Evolutionary conservation across 768 basidiomycete genomes (phyloP), one percentile per base, ranked within the genome.

Genomic region (Pholiota conissans): DNA sequence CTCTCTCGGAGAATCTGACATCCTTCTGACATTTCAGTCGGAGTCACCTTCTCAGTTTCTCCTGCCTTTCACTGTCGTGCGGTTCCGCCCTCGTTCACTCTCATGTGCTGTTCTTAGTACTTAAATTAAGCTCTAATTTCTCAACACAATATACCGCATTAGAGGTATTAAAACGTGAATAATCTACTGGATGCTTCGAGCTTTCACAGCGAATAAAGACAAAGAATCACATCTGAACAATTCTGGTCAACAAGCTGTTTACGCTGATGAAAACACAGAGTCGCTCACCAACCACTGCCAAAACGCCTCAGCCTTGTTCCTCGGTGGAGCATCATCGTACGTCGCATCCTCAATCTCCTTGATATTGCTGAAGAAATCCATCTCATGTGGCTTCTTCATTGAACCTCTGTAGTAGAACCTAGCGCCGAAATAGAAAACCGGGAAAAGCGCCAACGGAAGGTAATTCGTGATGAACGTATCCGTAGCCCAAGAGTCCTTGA

Each of bases 381-480:
- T 95, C 35, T 95, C 85, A n/a, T 78, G 66, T 0, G 85, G 62
- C 30, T 72, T 67, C 45, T 86, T 74, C 26, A 76, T 63, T 18
- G 75, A 75, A 39, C 74, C 73, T 65, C 77, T 81, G 56, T 77
- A 82, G 68, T 77, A 79, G 40, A 88, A 60, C 65, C 83, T 84
- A 59, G 86, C 82, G 14, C 71, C 78, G 37, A 79, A 8, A 71
- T 90, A 96, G 30, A 96, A 66, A 50, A 94, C 52, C 20, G 92
- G 91, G 84, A 94, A 93, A 28, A 87, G 53, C 18, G 66, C 62
- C 4, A 85, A 69, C n/a, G 89, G 90, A 49, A 94, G 69, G 70
- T 95, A 97, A 70, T 84, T 92, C 28, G 93, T 93, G 54, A 95
- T 79, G 64, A 96, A 95, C n/a, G 70, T 79, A 34, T 82, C 85